Evolutionary conservation across 106 monocot genomes (phyloP).

Genomic region (Apostasia ramifera): DNA sequence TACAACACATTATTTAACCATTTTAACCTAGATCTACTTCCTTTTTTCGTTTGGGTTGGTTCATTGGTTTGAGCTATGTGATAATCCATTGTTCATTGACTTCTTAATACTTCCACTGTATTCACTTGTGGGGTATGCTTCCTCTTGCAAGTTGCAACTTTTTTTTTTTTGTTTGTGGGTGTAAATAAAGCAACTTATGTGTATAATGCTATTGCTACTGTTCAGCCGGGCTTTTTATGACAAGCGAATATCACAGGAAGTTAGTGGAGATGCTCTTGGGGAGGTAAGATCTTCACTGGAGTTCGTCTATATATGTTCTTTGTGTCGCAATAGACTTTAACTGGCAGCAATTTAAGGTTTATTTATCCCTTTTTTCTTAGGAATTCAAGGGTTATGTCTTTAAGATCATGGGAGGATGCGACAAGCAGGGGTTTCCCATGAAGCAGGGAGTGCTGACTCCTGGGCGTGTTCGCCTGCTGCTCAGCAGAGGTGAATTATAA

Average conservation of each 20-base stretch:
- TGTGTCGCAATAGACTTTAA: not conserved
- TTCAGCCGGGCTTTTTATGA: conserved; percentile 55
- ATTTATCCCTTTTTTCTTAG: conserved; percentile 4
- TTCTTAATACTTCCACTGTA: no score
- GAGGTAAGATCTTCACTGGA: conserved; percentile 22
- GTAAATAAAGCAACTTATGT: no score
- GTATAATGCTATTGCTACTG: no score
- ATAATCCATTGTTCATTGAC: no score
- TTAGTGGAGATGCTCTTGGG: conserved; percentile 61
- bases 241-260: conserved; percentile 74
- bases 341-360: no score
- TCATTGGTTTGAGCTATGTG: no score
- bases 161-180: no score
- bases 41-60: no score
- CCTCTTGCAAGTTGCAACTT: no score
- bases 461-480: conserved; percentile 58
- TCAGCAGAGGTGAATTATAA: conserved; percentile 34
- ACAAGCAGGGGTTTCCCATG: conserved; percentile 77
- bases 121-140: no score
- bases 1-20: no score
- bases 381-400: conserved; percentile 74
- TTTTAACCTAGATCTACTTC: no score
- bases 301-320: not conserved
- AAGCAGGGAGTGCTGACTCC: conserved; percentile 75
- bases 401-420: conserved; percentile 69